A percentile compares a stretch with the other conserved stretches of the same genome.
Conservation (phyloP, 2,329 filamentous ascomycete genomes). For the Fusarium dlaminii region DNA sequence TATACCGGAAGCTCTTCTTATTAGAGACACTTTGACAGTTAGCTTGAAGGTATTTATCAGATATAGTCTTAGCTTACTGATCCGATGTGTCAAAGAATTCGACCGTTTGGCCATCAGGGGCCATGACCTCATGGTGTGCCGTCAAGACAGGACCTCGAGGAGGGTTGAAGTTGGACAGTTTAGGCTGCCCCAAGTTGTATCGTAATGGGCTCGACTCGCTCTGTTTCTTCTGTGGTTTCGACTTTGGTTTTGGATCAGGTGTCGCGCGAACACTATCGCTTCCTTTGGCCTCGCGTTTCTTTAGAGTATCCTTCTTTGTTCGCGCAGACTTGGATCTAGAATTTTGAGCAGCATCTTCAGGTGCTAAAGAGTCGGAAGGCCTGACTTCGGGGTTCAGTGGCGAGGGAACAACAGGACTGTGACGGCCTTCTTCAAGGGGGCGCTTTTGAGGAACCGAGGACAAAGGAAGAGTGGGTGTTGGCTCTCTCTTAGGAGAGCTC, state of each 20-base stretch:
- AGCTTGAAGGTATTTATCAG: background rate
- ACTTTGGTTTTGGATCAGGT: conserved; percentile 61
- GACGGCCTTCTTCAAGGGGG: conserved; percentile 69
- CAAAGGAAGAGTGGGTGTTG: conserved; percentile 52
- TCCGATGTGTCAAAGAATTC: conserved; percentile 72
- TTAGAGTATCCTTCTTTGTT: conserved; percentile 72
- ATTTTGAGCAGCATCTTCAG: conserved; percentile 59
- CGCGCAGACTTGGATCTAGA: conserved; percentile 54
- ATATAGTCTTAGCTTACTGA: conserved; percentile 59
- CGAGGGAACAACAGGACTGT: conserved; percentile 76
- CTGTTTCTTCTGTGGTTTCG: conserved; percentile 48
- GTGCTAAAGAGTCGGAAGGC: conserved; percentile 49
- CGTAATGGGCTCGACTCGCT: conserved; percentile 63
- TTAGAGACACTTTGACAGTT: conserved; percentile 62
- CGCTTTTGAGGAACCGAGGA: conserved; percentile 71
- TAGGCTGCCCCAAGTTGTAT: conserved; percentile 72
- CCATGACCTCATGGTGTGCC: conserved; percentile 62
- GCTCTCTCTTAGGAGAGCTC: conserved; percentile 52
- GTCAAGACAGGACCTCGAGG: conserved; percentile 66
- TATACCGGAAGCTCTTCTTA: conserved; percentile 84
- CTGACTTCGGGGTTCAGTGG: conserved; percentile 76
- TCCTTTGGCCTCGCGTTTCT: conserved; percentile 73
- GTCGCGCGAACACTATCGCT: conserved; percentile 64
- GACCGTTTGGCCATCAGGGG: conserved; percentile 60
- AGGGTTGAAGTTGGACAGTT: conserved; percentile 68